Evolutionary conservation across 139 green algal genomes (phyloP).

Genomic region (Closterium sp.): DNA sequence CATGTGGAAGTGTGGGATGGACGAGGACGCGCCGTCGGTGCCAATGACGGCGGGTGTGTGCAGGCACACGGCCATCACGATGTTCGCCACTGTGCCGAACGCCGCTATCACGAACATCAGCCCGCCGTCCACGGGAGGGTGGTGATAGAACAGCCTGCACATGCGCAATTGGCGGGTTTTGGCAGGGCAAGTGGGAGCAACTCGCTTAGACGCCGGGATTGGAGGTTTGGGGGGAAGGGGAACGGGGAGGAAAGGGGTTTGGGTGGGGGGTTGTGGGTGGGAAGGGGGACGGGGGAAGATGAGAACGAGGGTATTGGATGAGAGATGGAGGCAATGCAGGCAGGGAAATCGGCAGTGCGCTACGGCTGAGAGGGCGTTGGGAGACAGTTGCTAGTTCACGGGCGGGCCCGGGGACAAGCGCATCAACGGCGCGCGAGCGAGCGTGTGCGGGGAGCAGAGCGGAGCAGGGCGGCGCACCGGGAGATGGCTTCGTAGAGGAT

Average conservation of each 20-base stretch:
- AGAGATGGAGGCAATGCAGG: too few relatives aligned
- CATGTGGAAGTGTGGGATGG: conserved; percentile 13
- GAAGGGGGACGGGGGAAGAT: neutral
- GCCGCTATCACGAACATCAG: conserved; percentile 84
- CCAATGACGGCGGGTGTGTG: neutral
- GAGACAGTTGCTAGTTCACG: too few relatives aligned
- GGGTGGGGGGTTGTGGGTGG: neutral
- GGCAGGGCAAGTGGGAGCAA: too few relatives aligned
- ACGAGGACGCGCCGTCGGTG: conserved; percentile 19
- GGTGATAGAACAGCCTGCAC: conserved; percentile 36
- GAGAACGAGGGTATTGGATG: too few relatives aligned
- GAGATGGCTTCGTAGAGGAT: conserved; percentile 80
- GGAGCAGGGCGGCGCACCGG: conserved; percentile 16
- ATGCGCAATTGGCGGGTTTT: neutral
- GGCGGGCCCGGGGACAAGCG: too few relatives aligned
- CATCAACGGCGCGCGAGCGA: too few relatives aligned
- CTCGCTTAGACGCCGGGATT: too few relatives aligned
- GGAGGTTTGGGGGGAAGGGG: neutral
- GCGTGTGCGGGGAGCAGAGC: neutral
- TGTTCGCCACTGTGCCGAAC: conserved; percentile 78
- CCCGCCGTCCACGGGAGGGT: conserved; percentile 50
- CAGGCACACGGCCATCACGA: conserved; percentile 54
- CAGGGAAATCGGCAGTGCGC: neutral
- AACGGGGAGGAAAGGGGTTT: neutral
- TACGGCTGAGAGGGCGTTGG: too few relatives aligned